Percentiles rank a stretch among this genome's conserved stretches.
Conservation (phyloP, 352 stramenopile species). For the Phytophthora megakarya region DNA sequence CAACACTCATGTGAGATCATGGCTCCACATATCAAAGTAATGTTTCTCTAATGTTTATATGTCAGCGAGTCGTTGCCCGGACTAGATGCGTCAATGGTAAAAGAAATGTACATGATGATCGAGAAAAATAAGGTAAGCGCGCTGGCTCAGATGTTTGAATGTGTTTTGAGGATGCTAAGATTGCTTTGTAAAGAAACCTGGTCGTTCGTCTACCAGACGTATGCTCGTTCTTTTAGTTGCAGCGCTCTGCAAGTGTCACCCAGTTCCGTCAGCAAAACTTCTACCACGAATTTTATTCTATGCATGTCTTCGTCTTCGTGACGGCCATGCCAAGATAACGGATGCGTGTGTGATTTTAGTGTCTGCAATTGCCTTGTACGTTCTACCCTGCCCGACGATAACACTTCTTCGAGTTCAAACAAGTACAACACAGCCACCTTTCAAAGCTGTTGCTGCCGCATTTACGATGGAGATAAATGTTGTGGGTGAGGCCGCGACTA, state of each 20-base stretch:
- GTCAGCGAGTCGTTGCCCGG: conserved; percentile 45
- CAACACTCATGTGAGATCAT: conserved; percentile 46
- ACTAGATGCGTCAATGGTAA: conserved; percentile 42
- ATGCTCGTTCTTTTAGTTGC: conserved; percentile 68
- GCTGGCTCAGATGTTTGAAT: not conserved
- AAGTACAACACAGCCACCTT: conserved; percentile 6
- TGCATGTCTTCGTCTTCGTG: conserved; percentile 50
- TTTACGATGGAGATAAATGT: conserved; percentile 51
- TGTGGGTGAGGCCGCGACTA: conserved; percentile 52
- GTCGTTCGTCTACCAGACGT: conserved; percentile 52
- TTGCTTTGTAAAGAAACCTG: conserved; percentile 36
- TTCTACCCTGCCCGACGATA: conserved; percentile 36
- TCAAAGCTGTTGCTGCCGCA: conserved; percentile 41
- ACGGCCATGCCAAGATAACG: conserved; percentile 59
- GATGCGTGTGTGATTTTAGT: conserved; percentile 62
- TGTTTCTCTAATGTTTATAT: not conserved
- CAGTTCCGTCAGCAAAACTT: conserved; percentile 36
- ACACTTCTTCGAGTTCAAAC: conserved; percentile 2
- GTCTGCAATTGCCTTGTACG: conserved; percentile 52
- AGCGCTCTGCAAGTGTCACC: conserved; percentile 57
- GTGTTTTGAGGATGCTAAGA: not conserved
- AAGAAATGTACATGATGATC: conserved; percentile 49
- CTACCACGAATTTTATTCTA: conserved; percentile 55
- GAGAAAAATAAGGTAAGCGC: conserved; percentile 64
- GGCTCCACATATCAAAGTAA: not conserved